Evolutionary conservation across 805 yeast species (phyloP).

Genomic region (Candida tallmaniae): DNA sequence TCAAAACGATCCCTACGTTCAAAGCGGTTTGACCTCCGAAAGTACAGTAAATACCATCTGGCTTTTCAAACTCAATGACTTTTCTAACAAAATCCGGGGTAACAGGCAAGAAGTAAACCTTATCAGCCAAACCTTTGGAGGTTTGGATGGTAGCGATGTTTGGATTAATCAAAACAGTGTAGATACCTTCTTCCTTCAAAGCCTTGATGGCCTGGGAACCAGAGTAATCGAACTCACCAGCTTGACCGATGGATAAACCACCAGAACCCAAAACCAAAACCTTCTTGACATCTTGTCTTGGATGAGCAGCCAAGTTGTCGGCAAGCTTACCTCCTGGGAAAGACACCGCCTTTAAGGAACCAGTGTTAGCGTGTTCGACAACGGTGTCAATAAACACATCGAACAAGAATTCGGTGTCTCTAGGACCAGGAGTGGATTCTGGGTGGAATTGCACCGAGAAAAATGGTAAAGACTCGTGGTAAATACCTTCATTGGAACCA

Average conservation of each 20-base stretch:
- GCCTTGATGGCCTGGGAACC: conserved; percentile 99
- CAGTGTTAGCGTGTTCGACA: conserved; percentile 54
- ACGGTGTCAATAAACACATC: conserved; percentile 89
- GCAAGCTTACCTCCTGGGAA: conserved; percentile 87
- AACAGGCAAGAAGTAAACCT: conserved; percentile 91
- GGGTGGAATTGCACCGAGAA: conserved; percentile 99
- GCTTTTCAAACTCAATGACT: conserved; percentile 92
- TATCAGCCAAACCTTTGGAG: conserved; percentile 91
- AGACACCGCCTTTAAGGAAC: conserved; percentile 61
- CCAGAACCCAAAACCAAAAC: conserved; percentile 95
- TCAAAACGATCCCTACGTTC: conserved; percentile 92
- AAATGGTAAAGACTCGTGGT: conserved; percentile 79
- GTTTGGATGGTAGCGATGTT: conserved; percentile 97
- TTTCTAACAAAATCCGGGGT: conserved; percentile 95
- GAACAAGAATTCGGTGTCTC: conserved; percentile 95
- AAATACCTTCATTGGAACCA: conserved; percentile 97
- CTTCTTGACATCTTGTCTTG: conserved; percentile 81
- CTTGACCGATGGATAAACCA: conserved; percentile 95
- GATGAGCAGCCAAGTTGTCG: conserved; percentile 72
- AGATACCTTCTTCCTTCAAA: conserved; percentile 89
- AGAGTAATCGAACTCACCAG: conserved; percentile 96
- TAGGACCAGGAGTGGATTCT: conserved; percentile 98
- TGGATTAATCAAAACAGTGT: conserved; percentile 90
- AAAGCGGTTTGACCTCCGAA: conserved; percentile 99
- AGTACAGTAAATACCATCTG: conserved; percentile 92